Percentiles rank a stretch among this genome's conserved stretches.
phyloP scores from a whole-genome alignment of 208 protist genomes.

The Plasmodiophora brassicae region DNA sequence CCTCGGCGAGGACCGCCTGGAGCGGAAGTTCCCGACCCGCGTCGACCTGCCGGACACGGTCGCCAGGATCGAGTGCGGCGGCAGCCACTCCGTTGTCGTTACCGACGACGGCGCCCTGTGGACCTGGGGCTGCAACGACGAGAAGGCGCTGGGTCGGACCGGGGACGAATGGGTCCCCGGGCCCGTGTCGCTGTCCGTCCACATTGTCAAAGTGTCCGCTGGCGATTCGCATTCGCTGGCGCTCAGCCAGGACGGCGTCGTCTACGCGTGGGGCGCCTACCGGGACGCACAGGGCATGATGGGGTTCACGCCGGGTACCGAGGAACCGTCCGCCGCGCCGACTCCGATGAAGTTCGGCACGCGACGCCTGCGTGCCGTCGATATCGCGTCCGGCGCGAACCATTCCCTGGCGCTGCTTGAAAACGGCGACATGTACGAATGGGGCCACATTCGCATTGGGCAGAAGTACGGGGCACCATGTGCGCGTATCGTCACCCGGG shows the following conservation, averaged over 20 bases:
- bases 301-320: slow-evolving; percentile 4
- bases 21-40: background rate
- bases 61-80: slow-evolving; percentile 23
- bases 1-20: slow-evolving; percentile 27
- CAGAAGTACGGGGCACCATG: no score
- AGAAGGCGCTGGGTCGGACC: slow-evolving; percentile 37
- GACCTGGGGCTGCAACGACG: slow-evolving; percentile 52
- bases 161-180: slow-evolving; percentile 30
- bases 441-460: slow-evolving; percentile 11
- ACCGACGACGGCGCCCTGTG: slow-evolving; percentile 26
- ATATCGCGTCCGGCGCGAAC: slow-evolving; percentile 41
- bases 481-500: no score
- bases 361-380: background rate
- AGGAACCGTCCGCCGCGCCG: background rate
- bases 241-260: background rate
- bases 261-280: slow-evolving; percentile 50
- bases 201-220: background rate
- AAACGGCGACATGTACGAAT: slow-evolving; percentile 24
- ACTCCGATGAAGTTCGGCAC: background rate
- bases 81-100: slow-evolving; percentile 36
- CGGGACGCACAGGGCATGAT: slow-evolving; percentile 47
- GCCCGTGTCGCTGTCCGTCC: background rate
- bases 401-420: slow-evolving; percentile 36
- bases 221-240: slow-evolving; percentile 41
- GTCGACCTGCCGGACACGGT: background rate